Evolutionary conservation across 352 stramenopile species (phyloP), one percentile per base, ranked within the genome.

Genomic region (Globisporangium camurandrum): DNA sequence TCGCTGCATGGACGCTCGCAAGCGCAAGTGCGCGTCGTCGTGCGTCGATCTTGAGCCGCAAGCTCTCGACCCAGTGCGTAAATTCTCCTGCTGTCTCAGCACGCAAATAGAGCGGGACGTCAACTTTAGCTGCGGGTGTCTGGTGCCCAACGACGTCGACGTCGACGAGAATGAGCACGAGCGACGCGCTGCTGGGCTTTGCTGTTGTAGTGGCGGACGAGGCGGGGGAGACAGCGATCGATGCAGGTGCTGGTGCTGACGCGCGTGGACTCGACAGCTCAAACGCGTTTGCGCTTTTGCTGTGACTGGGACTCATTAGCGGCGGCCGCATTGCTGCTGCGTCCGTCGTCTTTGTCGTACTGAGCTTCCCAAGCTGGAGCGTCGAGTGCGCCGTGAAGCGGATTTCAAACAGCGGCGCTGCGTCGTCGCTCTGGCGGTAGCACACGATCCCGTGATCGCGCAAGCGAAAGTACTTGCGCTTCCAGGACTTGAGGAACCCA

Each of bases 401-500:
- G 44, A 88, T 64, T 49, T 87, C 66, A 51, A 88, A 86, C 19
- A 88, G 55, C 37, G 71, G 71, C 34, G 54, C 55, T 0, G 71
- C 49, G 10, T 67, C 61, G 5, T 87, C 71, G 11, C 68, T 45
- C 17, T 67, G 49, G 54, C 73, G 73, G 61, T 76, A 88, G 49
- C 80, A 86, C 41, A 88, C 47, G 14, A 88, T 22, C 46, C 75
- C 72, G 46, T 86, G 71, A 37, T 88, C 75, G 14, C 71, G 61
- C 37, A 88, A 58, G 2, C 80, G 66, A 57, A 88, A 91, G 50
- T 82, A 91, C 38, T 75, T 82, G 36, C 64, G 67, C 60, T 84
- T 80, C 69, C 78, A 88, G 26, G 60, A 64, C 49, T 85, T 86
- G 28, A 88, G 64, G 28, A 88, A 71, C 12, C 79, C 76, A 16